Evolutionary conservation across 2,329 filamentous ascomycete genomes (phyloP).

Genomic region (Endothia cerciana): DNA sequence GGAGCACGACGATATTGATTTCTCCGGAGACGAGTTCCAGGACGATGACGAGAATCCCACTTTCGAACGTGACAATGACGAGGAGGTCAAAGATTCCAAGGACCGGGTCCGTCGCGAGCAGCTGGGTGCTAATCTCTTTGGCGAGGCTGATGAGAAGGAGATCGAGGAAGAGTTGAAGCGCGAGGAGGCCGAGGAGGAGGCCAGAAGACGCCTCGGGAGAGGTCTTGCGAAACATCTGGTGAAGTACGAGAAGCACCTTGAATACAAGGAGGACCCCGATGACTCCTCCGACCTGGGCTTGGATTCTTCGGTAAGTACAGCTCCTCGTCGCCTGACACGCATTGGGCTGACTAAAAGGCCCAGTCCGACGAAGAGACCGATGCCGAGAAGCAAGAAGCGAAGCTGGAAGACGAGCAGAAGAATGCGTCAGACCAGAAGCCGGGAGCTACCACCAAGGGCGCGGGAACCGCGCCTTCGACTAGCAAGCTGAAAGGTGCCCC

Average conservation of each 20-base stretch:
- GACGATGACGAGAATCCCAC: slow-evolving; percentile 83
- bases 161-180: slow-evolving; percentile 77
- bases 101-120: slow-evolving; percentile 78
- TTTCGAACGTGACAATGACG: slow-evolving; percentile 79
- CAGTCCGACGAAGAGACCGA: slow-evolving; percentile 58
- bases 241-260: slow-evolving; percentile 83
- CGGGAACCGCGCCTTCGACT: slow-evolving; percentile 54
- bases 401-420: slow-evolving; percentile 54
- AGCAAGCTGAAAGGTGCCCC: slow-evolving; percentile 50
- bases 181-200: slow-evolving; percentile 68
- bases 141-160: slow-evolving; percentile 68
- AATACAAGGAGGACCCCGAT: slow-evolving; percentile 73
- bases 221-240: slow-evolving; percentile 78
- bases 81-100: slow-evolving; percentile 74
- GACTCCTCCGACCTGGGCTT: slow-evolving; percentile 42
- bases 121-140: slow-evolving; percentile 84
- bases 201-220: slow-evolving; percentile 74
- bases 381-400: slow-evolving; percentile 59
- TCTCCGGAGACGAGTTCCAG: slow-evolving; percentile 76
- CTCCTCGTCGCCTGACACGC: neutral
- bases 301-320: slow-evolving; percentile 39
- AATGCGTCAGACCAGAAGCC: slow-evolving; percentile 45
- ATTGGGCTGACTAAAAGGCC: slow-evolving; percentile 29
- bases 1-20: slow-evolving; percentile 72
- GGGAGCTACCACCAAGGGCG: slow-evolving; percentile 70